Evolutionary conservation across 495 filamentous ascomycete genomes (phyloP).

Genomic region (Penicillium herquei): DNA sequence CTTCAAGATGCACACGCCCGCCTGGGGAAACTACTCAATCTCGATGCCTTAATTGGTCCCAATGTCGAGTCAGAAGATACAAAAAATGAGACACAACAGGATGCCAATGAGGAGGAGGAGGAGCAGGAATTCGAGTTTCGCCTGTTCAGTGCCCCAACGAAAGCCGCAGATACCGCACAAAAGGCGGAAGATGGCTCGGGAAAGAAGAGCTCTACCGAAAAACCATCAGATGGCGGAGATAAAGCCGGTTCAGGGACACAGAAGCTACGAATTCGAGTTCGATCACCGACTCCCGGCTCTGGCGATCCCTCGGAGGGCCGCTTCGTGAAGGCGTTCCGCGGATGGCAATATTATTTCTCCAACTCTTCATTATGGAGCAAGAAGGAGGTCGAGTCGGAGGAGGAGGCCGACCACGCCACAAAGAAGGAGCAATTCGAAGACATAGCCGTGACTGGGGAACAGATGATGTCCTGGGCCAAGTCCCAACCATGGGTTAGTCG

Average conservation of each 20-base stretch:
- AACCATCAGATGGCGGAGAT: neutral
- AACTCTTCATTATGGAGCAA: conserved; percentile 27
- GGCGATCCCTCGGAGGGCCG: conserved; percentile 29
- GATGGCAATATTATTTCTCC: conserved; percentile 47
- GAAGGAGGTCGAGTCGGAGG: conserved; percentile 7
- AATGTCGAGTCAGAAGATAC: conserved; percentile 1
- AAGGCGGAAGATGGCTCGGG: neutral
- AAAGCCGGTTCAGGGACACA: conserved; percentile 21
- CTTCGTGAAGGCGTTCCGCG: conserved; percentile 43
- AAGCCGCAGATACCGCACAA: conserved; percentile 9
- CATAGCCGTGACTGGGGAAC: conserved; percentile 38
- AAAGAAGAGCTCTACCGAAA: neutral
- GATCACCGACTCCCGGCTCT: conserved; percentile 38
- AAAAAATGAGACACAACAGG: neutral
- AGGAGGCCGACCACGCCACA: conserved; percentile 8
- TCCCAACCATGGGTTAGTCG: conserved; percentile 38
- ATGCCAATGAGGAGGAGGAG: conserved; percentile 29
- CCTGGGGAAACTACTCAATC: conserved; percentile 40
- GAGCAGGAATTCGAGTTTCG: conserved; percentile 51
- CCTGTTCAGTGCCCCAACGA: conserved; percentile 39
- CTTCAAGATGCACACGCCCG: conserved; percentile 36
- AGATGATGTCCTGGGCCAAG: conserved; percentile 37
- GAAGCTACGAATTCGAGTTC: conserved; percentile 42
- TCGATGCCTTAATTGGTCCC: conserved; percentile 25
- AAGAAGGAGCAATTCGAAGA: conserved; percentile 38